Evolutionary conservation across 768 basidiomycete species (phyloP).

Genomic region (Naganishia vaughanmartiniae): DNA sequence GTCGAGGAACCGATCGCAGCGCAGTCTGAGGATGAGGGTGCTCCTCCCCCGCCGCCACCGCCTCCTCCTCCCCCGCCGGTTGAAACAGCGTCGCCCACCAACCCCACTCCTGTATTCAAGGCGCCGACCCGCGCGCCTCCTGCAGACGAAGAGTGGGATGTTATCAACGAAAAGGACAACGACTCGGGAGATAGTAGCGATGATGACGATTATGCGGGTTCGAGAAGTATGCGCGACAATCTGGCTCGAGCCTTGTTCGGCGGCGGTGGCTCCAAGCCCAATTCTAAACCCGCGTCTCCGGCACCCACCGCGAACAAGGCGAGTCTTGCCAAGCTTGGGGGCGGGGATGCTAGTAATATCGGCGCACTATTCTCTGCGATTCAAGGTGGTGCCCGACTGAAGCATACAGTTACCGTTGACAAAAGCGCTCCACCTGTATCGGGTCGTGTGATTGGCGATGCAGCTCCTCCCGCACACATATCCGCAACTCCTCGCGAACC

Average conservation of each 20-base stretch:
- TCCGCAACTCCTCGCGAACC: constrained; percentile 53
- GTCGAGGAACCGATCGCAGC: constrained; percentile 42
- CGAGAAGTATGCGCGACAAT: constrained; percentile 63
- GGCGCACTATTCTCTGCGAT: constrained; percentile 74
- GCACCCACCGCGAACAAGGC: constrained; percentile 46
- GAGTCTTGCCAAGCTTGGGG: constrained; percentile 56
- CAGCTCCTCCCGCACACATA: constrained; percentile 68
- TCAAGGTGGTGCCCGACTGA: constrained; percentile 66
- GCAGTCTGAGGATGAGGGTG: constrained; percentile 49
- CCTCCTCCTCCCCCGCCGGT: constrained; percentile 31
- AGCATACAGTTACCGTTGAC: constrained; percentile 77
- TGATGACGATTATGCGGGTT: constrained; percentile 73
- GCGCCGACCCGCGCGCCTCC: constrained; percentile 33
- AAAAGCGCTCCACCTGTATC: constrained; percentile 68
- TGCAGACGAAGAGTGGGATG: constrained; percentile 77
- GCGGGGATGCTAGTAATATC: constrained; percentile 50
- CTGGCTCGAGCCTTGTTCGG: constrained; percentile 81
- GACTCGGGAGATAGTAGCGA: constrained; percentile 62
- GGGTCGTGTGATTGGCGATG: constrained; percentile 76
- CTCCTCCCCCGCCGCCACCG: constrained; percentile 36
- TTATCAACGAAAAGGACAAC: constrained; percentile 66
- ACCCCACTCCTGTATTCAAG: constrained; percentile 53
- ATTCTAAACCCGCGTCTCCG: constrained; percentile 52
- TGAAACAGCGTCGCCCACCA: constrained; percentile 35
- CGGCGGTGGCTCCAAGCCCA: constrained; percentile 45